Evolutionary conservation across 257 asterid genomes (phyloP).

Genomic region (Petunia secreta): DNA sequence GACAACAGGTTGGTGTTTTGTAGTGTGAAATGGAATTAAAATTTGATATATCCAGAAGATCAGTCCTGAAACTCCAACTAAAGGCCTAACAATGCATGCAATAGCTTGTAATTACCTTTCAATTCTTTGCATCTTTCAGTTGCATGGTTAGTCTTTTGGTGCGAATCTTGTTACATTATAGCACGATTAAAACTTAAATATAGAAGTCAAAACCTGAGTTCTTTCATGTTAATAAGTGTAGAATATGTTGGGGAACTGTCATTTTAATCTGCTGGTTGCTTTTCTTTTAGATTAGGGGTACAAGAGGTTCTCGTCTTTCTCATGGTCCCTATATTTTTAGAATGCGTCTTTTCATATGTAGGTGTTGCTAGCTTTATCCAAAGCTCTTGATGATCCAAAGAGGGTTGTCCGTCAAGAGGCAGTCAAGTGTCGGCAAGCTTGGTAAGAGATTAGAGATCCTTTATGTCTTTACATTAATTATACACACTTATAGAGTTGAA

Average conservation of each 20-base stretch:
- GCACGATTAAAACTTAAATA: no score
- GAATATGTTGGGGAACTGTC: not conserved
- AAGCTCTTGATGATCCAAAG: slow-evolving; percentile 91
- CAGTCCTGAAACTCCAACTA: not conserved
- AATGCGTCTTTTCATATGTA: slow-evolving; percentile 35
- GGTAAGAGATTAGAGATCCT: slow-evolving; percentile 48
- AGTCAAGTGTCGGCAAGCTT: slow-evolving; percentile 84
- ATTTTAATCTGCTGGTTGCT: not conserved
- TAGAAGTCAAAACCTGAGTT: not conserved
- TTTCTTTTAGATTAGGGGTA: not conserved
- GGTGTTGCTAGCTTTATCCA: slow-evolving; percentile 75
- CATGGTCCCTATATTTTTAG: not conserved
- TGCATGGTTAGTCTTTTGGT: no score
- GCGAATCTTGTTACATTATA: no score
- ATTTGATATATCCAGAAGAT: not conserved
- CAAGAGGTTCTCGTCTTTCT: not conserved
- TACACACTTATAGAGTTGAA: not conserved
- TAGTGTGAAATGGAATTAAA: slow-evolving; percentile 16
- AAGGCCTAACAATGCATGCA: not conserved
- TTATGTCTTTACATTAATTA: not conserved
- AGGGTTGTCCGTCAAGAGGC: slow-evolving; percentile 87
- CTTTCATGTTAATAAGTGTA: not conserved
- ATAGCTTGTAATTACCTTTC: not conserved
- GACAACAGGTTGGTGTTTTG: slow-evolving; percentile 58
- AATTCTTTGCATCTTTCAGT: no score